These are phyloP conservation scores for Entelexis sorbosivorans DNA, from an alignment of 1,139 yeast genomes.

Conservation along the genomic window DNA sequence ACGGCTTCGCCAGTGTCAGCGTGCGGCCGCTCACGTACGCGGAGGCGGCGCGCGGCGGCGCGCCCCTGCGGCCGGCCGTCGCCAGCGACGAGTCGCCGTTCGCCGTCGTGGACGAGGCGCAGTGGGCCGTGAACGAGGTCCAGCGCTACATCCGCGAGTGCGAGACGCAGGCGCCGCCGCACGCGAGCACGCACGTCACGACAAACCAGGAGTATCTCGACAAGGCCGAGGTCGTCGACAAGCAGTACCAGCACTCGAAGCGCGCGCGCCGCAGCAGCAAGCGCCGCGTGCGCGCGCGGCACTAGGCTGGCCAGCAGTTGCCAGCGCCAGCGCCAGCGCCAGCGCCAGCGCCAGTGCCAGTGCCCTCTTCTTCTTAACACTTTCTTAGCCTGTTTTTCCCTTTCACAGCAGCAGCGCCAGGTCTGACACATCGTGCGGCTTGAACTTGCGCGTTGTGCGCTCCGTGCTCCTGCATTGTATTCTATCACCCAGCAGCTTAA, in stretches of 20 bases:
- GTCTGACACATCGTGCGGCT: constrained; percentile 61
- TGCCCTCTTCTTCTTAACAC: too few relatives aligned
- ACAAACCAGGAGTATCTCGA: constrained; percentile 10
- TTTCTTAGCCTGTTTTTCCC: not conserved
- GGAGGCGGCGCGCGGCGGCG: constrained; percentile 29
- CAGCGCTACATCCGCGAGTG: constrained; percentile 9
- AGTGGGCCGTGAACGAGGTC: constrained; percentile 14
- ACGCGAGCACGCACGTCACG: constrained; percentile 11
- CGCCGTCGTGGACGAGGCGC: constrained; percentile 11
- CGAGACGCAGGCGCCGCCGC: not conserved
- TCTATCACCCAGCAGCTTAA: constrained; percentile 70
- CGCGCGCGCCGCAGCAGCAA: constrained; percentile 10
- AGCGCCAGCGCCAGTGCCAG: too few relatives aligned
- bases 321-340: too few relatives aligned
- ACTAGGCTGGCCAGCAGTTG: too few relatives aligned
- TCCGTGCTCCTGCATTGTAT: constrained; percentile 68
- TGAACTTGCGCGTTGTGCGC: constrained; percentile 77
- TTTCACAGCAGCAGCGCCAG: constrained; percentile 26
- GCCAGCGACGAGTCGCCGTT: constrained; percentile 5
- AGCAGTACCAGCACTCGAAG: not conserved
- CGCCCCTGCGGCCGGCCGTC: constrained; percentile 6
- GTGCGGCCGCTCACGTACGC: constrained; percentile 41
- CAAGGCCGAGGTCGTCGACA: not conserved
- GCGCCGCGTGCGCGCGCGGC: not conserved
- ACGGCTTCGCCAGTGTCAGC: constrained; percentile 38